phyloP scores from a whole-genome alignment of 2,329 filamentous ascomycete genomes.

The Pseudocercospora eumusae region DNA sequence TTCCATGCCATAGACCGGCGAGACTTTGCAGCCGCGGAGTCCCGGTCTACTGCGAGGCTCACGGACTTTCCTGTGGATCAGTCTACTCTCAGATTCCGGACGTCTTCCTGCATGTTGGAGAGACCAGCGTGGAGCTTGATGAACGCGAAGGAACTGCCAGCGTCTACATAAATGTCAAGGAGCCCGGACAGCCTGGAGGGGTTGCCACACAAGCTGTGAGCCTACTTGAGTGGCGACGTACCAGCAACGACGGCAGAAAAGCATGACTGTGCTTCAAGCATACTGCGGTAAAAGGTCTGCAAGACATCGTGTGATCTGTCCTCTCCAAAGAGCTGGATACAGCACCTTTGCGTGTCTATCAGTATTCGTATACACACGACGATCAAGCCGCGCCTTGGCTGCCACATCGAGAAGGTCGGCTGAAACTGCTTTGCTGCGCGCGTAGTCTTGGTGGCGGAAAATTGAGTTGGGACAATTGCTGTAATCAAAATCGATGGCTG shows the following conservation, averaged over 20 bases:
- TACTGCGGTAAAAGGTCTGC: constrained; percentile 19
- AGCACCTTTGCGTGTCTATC: neutral
- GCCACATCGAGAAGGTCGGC: neutral
- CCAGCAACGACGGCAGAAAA: neutral
- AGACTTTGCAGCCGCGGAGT: constrained; percentile 14
- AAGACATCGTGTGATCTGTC: constrained; percentile 13
- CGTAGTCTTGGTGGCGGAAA: neutral
- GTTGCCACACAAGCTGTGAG: constrained; percentile 21
- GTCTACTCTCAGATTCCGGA: constrained; percentile 13
- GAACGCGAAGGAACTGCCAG: constrained; percentile 16
- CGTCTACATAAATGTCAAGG: constrained; percentile 18
- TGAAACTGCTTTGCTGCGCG: neutral
- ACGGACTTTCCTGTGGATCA: constrained; percentile 12
- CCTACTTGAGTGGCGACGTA: constrained; percentile 16
- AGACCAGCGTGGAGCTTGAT: constrained; percentile 12
- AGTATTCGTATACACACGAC: neutral
- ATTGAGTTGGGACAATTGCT: neutral
- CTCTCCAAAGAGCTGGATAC: neutral
- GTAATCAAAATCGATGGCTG: neutral
- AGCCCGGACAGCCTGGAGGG: constrained; percentile 13
- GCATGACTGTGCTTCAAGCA: constrained; percentile 21
- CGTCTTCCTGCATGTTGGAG: constrained; percentile 13
- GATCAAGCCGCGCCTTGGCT: neutral
- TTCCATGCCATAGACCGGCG: constrained; percentile 20
- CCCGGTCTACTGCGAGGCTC: constrained; percentile 13